These are phyloP conservation scores for Pulveroboletus sp. DNA, from an alignment of 768 basidiomycete species.

Conservation along the genomic window DNA sequence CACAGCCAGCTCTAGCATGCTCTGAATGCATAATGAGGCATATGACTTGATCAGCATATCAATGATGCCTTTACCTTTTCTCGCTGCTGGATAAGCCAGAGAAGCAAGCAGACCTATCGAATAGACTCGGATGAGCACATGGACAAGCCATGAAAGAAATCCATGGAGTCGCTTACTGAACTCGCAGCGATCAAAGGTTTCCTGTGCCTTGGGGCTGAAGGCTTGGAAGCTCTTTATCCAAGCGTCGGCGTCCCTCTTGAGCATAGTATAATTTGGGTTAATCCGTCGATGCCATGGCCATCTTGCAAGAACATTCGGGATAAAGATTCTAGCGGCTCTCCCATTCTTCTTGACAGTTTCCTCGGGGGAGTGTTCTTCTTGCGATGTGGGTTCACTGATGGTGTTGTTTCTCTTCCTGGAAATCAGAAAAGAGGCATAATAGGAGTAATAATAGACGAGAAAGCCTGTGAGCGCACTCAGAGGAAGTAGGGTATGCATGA, in stretches of 20 bases:
- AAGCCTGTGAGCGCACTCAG: background rate
- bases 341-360: too few species aligned
- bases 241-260: conserved; percentile 4
- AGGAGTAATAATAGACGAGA: background rate
- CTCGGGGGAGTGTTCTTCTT: background rate
- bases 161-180: conserved; percentile 10
- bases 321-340: conserved; percentile 3
- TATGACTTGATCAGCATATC: background rate
- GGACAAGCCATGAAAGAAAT: background rate
- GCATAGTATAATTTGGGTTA: background rate
- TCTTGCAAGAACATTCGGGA: conserved; percentile 14
- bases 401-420: background rate
- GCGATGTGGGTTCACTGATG: background rate
- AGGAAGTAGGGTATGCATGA: background rate
- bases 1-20: conserved; percentile 37
- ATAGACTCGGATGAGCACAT: background rate
- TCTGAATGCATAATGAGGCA: conserved; percentile 1
- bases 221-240: conserved; percentile 10
- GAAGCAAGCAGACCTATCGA: conserved; percentile 7
- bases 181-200: conserved; percentile 8
- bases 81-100: conserved; percentile 4
- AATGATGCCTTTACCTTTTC: conserved; percentile 4
- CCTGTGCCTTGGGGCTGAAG: conserved; percentile 12
- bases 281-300: conserved; percentile 18
- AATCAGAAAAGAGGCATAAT: background rate